phyloP scores from a whole-genome alignment of 345 rosid species.

The Eucalyptus globulus region DNA sequence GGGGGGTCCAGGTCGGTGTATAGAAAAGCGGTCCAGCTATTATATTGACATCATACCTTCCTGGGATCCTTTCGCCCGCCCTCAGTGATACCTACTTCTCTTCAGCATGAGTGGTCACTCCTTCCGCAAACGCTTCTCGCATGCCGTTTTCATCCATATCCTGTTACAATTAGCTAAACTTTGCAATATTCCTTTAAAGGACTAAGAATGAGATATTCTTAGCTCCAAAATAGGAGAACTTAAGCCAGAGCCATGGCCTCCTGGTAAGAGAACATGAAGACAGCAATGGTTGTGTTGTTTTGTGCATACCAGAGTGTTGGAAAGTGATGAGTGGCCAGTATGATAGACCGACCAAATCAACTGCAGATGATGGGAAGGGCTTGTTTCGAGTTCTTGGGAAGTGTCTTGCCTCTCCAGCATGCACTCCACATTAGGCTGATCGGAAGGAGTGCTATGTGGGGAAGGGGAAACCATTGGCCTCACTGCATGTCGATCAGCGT shows the following conservation, averaged over 20 bases:
- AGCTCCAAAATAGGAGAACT: neutral
- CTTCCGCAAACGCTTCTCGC: neutral
- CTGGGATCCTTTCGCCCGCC: neutral
- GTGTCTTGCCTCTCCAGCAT: neutral
- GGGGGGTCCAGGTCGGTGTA: neutral
- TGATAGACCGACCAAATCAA: neutral
- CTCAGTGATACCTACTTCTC: neutral
- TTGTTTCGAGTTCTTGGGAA: neutral
- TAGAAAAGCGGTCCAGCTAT: neutral
- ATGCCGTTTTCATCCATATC: no score
- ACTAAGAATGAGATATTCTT: neutral
- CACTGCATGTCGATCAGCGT: neutral
- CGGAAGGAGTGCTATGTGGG: neutral
- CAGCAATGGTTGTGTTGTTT: neutral
- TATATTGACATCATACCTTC: neutral
- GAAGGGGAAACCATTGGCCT: neutral
- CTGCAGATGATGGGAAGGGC: neutral
- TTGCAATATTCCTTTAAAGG: neutral
- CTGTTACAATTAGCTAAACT: no score
- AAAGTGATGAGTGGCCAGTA: neutral
- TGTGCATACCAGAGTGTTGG: neutral
- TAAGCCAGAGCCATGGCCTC: neutral
- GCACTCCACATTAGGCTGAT: neutral
- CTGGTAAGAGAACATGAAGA: neutral
- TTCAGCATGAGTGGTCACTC: neutral